Evolutionary conservation across 1,284 basidiomycete species (phyloP), one percentile per base, ranked within the genome.

Genomic region (Ganoderma lingzhi): DNA sequence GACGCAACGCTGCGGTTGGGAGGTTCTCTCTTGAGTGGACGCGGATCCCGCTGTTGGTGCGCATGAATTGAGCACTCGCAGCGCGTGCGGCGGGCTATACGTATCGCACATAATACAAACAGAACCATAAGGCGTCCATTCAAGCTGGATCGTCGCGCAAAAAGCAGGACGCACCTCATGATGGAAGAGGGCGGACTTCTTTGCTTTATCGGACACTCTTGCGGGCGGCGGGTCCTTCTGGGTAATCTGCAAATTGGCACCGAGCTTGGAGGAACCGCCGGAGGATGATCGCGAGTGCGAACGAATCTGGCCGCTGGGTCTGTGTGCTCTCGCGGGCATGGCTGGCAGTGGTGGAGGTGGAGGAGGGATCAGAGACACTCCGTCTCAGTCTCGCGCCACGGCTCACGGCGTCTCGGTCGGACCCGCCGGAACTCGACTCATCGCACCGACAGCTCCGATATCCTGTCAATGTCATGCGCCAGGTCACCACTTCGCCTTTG

Each of bases 201-300:
- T 88, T 48, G 79, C 70, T 79, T 84, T 88, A 73, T 90, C 88
- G 28, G 80, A 64, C 63, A 81, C 80, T 78, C 84, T 86, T 66
- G 79, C 78, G 15, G 77, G 79, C 14, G 74, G 69, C 9, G 82
- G 76, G 30, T 91, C 90, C 74, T 89, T 90, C 82, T 90, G 88
- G 0, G 91, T 92, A 66, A 92, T 84, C 66, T 91, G 90, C 14
- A 92, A 83, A 75, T 87, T 91, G 62, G 87, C 69, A 14, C 83
- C 85, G 23, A 88, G 78, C 77, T 86, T 90, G 28, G 88, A 86
- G 30, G 86, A 84, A 23, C 83, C 82, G 2, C 80, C 80, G 3
- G 91, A 91, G 62, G 86, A 86, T 17, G 86, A 84, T 73, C 90
- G 86, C 23, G 91, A 90, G 76, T 92, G 90, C 6, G 87, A 81